Percentiles rank a stretch among this genome's conserved stretches.
Conservation (phyloP, 169 alveolate genomes). For the Eimeria zaria region DNA sequence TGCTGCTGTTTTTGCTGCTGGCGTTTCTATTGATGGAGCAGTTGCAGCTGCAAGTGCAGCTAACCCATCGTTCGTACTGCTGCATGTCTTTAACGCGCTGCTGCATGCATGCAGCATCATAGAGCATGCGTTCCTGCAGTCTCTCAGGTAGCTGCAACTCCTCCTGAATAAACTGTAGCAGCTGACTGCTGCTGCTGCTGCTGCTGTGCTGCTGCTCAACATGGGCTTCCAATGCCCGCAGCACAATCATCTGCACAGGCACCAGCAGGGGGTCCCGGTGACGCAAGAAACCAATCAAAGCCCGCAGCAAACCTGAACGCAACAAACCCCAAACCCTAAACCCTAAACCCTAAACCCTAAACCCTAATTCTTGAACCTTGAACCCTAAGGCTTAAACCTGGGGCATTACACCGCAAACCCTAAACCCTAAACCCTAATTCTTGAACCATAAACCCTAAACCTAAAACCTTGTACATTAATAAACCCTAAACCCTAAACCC, state of each 20-base stretch:
- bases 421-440: not conserved
- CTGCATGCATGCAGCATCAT: conserved; percentile 78
- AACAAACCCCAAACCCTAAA: not conserved
- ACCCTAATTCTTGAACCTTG: not conserved
- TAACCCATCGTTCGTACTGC: conserved; percentile 10
- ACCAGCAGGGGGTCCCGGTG: conserved; percentile 78
- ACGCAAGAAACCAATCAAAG: conserved; percentile 66
- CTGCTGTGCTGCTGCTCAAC: conserved; percentile 81
- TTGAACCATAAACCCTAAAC: not conserved
- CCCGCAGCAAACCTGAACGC: conserved; percentile 49
- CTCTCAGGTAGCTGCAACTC: conserved; percentile 67
- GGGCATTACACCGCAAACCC: not conserved
- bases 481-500: not conserved
- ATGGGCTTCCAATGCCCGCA: conserved; percentile 80
- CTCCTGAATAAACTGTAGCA: conserved; percentile 52
- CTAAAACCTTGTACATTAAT: too few relatives aligned
- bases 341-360: not conserved
- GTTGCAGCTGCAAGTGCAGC: conserved; percentile 10
- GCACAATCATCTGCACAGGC: conserved; percentile 74
- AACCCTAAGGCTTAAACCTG: not conserved
- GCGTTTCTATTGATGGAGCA: not conserved
- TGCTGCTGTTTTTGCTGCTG: not conserved
- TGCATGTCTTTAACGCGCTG: conserved; percentile 66
- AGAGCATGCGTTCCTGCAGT: conserved; percentile 68
- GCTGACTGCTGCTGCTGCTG: conserved; percentile 80